Conservation (phyloP, 2,329 filamentous ascomycete genomes). For the Didymella exigua region DNA sequence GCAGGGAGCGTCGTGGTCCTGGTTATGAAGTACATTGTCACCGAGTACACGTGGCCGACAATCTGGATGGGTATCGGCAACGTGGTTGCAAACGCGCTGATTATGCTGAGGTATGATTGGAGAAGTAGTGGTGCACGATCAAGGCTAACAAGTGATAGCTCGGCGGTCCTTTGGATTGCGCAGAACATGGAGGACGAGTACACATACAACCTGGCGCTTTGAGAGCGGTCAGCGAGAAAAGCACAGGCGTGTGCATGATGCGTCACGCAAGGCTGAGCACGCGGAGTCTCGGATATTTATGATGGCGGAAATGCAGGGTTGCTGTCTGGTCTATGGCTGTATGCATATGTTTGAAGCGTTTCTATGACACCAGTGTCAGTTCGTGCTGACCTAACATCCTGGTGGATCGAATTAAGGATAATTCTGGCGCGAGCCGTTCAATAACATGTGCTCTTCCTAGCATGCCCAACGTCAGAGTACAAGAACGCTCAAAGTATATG, state of each 20-base stretch:
- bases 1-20: constrained; percentile 71
- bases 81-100: constrained; percentile 66
- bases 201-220: constrained; percentile 71
- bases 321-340: constrained; percentile 11
- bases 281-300: background rate
- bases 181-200: constrained; percentile 78
- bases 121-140: background rate
- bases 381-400: background rate
- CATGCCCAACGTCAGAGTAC: constrained; percentile 26
- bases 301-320: constrained; percentile 3
- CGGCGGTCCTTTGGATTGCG: constrained; percentile 69
- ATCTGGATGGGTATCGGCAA: constrained; percentile 72
- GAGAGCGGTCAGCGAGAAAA: constrained; percentile 1
- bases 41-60: constrained; percentile 64
- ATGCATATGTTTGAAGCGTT: constrained; percentile 18
- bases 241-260: background rate
- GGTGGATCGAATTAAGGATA: constrained; percentile 4
- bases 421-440: background rate
- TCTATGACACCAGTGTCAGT: background rate
- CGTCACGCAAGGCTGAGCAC: background rate
- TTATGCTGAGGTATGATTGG: constrained; percentile 68
- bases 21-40: constrained; percentile 70
- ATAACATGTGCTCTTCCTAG: background rate
- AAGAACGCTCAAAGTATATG: constrained; percentile 33
- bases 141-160: constrained; percentile 52